A percentile compares a stretch with the other conserved stretches of the same genome.
Conservation (phyloP, 345 rosid species). For the Salix koriyanagi region DNA sequence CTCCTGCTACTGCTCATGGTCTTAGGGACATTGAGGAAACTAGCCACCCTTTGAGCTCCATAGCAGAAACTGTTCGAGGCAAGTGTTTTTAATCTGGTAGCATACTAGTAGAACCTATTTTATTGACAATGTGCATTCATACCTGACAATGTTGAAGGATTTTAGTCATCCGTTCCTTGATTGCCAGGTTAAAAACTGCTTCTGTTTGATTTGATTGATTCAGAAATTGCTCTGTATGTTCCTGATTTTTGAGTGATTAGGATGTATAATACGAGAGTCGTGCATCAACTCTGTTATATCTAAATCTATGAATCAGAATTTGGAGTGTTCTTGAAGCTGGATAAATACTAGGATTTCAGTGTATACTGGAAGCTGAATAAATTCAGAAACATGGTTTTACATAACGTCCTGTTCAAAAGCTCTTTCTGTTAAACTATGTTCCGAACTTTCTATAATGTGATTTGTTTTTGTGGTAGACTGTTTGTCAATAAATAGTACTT, state of each 20-base stretch:
- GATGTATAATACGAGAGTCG: not conserved
- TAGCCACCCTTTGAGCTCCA: conserved; percentile 11
- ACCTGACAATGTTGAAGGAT: not conserved
- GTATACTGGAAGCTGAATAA: not conserved
- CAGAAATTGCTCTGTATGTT: too few species aligned
- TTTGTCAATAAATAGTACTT: not conserved
- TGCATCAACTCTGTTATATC: not conserved
- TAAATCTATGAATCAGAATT: not conserved
- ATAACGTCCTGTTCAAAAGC: not conserved
- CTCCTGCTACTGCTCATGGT: conserved; percentile 13
- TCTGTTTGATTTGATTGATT: not conserved
- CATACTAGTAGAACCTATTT: not conserved
- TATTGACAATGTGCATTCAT: not conserved
- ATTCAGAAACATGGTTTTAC: not conserved
- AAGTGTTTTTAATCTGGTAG: not conserved
- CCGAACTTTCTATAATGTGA: not conserved
- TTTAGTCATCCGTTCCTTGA: not conserved
- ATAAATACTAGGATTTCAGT: not conserved
- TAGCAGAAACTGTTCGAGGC: conserved; percentile 16
- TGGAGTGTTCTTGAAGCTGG: not conserved
- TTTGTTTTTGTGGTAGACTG: not conserved
- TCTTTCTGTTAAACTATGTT: not conserved
- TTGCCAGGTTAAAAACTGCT: not conserved
- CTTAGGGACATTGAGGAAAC: conserved; percentile 14
- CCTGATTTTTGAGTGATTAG: not conserved